Evolutionary conservation across 1,139 yeast species (phyloP).

Genomic region (Blastobotrys apis): DNA sequence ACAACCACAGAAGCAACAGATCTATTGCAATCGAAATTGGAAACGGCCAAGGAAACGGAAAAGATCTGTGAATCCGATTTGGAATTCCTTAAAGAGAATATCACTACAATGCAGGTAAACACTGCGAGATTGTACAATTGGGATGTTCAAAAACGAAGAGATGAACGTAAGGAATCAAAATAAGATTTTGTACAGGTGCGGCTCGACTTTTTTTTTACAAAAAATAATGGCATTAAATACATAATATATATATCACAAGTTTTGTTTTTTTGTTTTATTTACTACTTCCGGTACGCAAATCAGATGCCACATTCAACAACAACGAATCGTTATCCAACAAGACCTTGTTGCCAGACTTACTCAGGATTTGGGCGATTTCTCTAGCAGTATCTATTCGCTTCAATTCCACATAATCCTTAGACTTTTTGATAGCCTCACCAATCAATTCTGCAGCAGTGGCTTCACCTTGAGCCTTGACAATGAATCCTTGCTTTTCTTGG

Average conservation of each 20-base stretch:
- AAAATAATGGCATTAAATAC: too few species aligned
- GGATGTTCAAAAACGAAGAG: conserved; percentile 84
- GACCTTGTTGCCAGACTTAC: conserved; percentile 86
- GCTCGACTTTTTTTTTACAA: not conserved
- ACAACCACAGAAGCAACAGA: conserved; percentile 82
- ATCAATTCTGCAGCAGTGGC: conserved; percentile 96
- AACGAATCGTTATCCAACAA: conserved; percentile 89
- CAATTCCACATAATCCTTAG: conserved; percentile 90
- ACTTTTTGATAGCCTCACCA: conserved; percentile 98
- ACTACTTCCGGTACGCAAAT: conserved; percentile 9
- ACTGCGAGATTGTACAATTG: conserved; percentile 93
- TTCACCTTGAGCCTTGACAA: conserved; percentile 97
- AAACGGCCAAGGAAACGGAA: conserved; percentile 58
- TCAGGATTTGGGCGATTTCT: conserved; percentile 84
- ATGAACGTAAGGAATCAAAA: conserved; percentile 23
- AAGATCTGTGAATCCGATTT: conserved; percentile 71
- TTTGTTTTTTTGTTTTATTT: too few species aligned
- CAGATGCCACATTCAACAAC: conserved; percentile 70
- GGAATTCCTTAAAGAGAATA: conserved; percentile 83
- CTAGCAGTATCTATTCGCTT: conserved; percentile 96
- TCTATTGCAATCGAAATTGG: conserved; percentile 59
- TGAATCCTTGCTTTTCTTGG: conserved; percentile 95
- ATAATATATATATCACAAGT: too few species aligned
- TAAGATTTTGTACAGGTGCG: not conserved
- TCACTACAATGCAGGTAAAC: conserved; percentile 96